A percentile compares a stretch with the other conserved stretches of the same genome.
Evolutionary conservation across 441 rosid species (phyloP).

Genomic region (Metrosideros polymorpha): DNA sequence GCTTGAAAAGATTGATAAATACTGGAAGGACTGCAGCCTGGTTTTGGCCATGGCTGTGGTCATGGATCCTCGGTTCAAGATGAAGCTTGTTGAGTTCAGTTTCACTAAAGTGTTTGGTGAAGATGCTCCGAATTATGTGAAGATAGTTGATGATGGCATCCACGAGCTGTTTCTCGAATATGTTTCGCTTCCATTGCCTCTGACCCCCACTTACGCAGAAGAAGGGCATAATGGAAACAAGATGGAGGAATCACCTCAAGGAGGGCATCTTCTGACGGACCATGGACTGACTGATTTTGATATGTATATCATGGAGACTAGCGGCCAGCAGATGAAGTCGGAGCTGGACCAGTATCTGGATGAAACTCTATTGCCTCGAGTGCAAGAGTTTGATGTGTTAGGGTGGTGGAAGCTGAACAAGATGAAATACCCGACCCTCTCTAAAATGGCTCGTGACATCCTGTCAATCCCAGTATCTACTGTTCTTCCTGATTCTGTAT

Average conservation of each 20-base stretch:
- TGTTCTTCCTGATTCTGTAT: slow-evolving; percentile 44
- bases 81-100: slow-evolving; percentile 92
- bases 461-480: slow-evolving; percentile 50
- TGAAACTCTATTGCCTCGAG: slow-evolving; percentile 65
- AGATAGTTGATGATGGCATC: slow-evolving; percentile 59
- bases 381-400: slow-evolving; percentile 59
- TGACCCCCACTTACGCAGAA: slow-evolving; percentile 2
- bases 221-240: not conserved
- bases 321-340: slow-evolving; percentile 52
- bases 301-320: slow-evolving; percentile 68
- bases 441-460: slow-evolving; percentile 79
- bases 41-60: slow-evolving; percentile 62
- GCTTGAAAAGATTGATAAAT: slow-evolving; percentile 51
- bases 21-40: slow-evolving; percentile 76
- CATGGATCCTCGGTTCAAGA: slow-evolving; percentile 93
- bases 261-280: slow-evolving; percentile 32
- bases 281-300: slow-evolving; percentile 72
- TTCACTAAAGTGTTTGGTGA: slow-evolving; percentile 68
- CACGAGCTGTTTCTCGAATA: slow-evolving; percentile 33
- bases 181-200: slow-evolving; percentile 6
- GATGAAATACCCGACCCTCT: slow-evolving; percentile 70
- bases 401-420: slow-evolving; percentile 91
- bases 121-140: slow-evolving; percentile 50
- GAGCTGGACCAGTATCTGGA: slow-evolving; percentile 84
- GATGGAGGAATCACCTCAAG: not conserved